Evolutionary conservation across 2,329 filamentous ascomycete species (phyloP), one percentile per base, ranked within the genome.

Genomic region (Sclerotinia borealis): DNA sequence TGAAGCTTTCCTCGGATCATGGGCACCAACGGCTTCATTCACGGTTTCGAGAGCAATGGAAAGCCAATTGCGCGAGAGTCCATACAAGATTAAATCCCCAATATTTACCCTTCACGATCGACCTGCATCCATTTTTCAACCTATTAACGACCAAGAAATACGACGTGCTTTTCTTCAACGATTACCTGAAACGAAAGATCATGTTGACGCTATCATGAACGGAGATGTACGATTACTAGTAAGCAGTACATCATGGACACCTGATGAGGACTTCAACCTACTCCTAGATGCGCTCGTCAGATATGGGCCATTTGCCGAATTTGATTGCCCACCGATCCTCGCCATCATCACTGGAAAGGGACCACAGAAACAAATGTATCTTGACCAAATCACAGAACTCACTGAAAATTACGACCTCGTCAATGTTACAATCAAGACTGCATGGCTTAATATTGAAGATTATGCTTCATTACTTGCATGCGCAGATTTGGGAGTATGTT

Each of bases 311-410:
- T 76, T 77, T 13, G 75, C 76, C 1, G 72, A 72, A 11, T 79
- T 77, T 0, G 72, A 74, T 5, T 67, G 71, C 63, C 73, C 62
- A 59, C 92, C 92, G 0, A 80, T 98, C n/a, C 78, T 96, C 2
- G 92, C 89, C 45, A 87, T 99, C 69, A 97, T 99, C 70, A 99
- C 95, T 0, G 95, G 95, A 60, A 96, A 96, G 74, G 95, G 95
- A 0, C 93, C 95, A 0, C 87, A 93, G 69, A 91, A 92, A 73
- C 81, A 87, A 3, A 79, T 85, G 74, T 99, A 96, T 75, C 78
- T 93, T 47, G 76, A 81, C 7, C 80, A 80, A 64, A 89, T 98
- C 66, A 75, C 79, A 2, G 74, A 79, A 2, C 80, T 97, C 1
- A 76, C 79, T 8, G 77, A 80, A 2, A 86, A 86, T 2, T 59